Percentiles rank a stretch among this genome's conserved stretches.
Conservation (phyloP, 106 monocot species). For the Ottelia alismoides region DNA sequence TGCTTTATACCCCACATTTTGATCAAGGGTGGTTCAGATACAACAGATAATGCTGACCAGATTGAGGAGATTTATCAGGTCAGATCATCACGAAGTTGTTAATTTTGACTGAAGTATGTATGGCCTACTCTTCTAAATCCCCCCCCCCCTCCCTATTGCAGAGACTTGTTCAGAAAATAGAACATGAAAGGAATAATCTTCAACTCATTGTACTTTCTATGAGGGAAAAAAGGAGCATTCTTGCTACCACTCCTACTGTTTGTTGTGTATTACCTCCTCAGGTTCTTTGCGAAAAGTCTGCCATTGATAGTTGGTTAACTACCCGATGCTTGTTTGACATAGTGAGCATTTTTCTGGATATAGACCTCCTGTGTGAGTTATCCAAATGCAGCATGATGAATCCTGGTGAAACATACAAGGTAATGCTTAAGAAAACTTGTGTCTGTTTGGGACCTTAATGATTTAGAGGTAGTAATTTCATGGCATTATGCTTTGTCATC, state of each 20-base stretch:
- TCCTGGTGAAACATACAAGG: too few relatives aligned
- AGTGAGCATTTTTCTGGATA: not conserved
- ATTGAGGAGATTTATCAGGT: not conserved
- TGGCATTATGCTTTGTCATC: not conserved
- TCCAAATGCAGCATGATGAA: too few relatives aligned
- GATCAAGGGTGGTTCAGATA: not conserved
- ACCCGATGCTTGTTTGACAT: not conserved
- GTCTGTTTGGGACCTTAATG: too few relatives aligned
- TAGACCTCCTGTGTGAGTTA: too few relatives aligned
- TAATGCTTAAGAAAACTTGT: too few relatives aligned
- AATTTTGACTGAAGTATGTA: too few relatives aligned
- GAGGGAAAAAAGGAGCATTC: not conserved
- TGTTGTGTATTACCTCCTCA: not conserved
- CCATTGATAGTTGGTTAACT: not conserved
- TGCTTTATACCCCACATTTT: not conserved
- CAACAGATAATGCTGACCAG: not conserved
- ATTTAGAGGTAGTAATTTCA: not conserved
- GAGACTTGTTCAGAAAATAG: not conserved
- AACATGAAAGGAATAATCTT: not conserved
- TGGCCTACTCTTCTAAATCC: too few relatives aligned
- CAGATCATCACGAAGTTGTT: too few relatives aligned
- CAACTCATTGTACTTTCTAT: not conserved
- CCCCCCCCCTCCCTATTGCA: too few relatives aligned
- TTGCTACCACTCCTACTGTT: not conserved
- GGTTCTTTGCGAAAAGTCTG: not conserved